Evolutionary conservation across 2,329 filamentous ascomycete genomes (phyloP).

Genomic region (Penicillium capsulatum): DNA sequence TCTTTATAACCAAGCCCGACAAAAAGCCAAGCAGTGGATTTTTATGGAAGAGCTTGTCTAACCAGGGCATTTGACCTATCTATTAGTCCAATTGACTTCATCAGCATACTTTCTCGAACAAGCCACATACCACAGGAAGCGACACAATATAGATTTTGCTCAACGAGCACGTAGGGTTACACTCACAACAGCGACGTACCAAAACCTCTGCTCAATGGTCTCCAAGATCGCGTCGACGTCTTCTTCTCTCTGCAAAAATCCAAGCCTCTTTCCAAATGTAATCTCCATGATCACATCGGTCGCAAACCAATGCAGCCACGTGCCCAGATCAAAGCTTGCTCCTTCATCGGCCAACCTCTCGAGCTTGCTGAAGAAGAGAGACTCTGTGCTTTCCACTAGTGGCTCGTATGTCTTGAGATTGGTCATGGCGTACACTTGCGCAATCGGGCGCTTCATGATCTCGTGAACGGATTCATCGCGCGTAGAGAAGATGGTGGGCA

Average conservation of each 20-base stretch:
- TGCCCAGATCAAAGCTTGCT: slow-evolving; percentile 6
- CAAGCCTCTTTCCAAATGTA: slow-evolving; percentile 4
- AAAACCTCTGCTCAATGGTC: slow-evolving; percentile 8
- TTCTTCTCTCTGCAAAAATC: slow-evolving; percentile 9
- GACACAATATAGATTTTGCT: too few relatives aligned
- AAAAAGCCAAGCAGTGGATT: slow-evolving; percentile 5
- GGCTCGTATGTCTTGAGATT: slow-evolving; percentile 10
- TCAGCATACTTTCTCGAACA: too few relatives aligned
- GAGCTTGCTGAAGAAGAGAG: slow-evolving; percentile 4
- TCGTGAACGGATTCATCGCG: slow-evolving; percentile 9
- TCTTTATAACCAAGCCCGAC: slow-evolving; percentile 3
- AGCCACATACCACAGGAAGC: too few relatives aligned
- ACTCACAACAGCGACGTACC: slow-evolving; percentile 11
- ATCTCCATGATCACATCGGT: slow-evolving; percentile 9
- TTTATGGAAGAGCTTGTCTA: slow-evolving; percentile 9
- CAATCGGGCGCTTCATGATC: slow-evolving; percentile 8
- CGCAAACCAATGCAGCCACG: slow-evolving; percentile 14
- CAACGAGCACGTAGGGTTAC: too few relatives aligned
- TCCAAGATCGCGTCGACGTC: slow-evolving; percentile 5
- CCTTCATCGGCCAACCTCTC: slow-evolving; percentile 6
- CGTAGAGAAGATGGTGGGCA: slow-evolving; percentile 10
- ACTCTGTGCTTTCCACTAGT: slow-evolving; percentile 6
- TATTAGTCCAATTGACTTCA: too few relatives aligned
- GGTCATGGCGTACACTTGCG: slow-evolving; percentile 11
- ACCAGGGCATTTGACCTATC: not conserved